These are phyloP conservation scores for Globisporangium paddicum DNA, from an alignment of 352 stramenopile species.

Conservation along the genomic window DNA sequence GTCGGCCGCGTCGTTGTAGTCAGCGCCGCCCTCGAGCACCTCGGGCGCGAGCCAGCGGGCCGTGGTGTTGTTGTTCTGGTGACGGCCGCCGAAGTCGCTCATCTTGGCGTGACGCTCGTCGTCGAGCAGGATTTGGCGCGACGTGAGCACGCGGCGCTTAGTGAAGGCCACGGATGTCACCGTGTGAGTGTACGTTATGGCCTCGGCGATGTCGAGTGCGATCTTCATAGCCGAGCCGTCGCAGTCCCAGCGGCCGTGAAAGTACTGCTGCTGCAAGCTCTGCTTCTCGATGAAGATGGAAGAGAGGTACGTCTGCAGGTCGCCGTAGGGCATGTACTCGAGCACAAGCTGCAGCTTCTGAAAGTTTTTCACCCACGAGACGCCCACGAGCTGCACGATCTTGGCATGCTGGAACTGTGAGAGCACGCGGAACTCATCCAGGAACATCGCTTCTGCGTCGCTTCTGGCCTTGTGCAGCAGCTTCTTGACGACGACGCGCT, in stretches of 20 bases:
- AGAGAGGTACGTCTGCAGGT: conserved; percentile 20
- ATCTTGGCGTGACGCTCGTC: conserved; percentile 17
- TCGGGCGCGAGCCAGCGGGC: conserved; percentile 17
- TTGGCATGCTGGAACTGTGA: conserved; percentile 18
- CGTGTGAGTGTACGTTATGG: conserved; percentile 23
- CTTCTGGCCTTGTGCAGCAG: background rate
- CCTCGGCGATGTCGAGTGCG: conserved; percentile 22
- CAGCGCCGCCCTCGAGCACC: conserved; percentile 13
- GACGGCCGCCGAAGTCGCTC: conserved; percentile 20
- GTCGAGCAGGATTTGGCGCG: conserved; percentile 23
- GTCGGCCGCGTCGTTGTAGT: conserved; percentile 21
- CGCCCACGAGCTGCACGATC: conserved; percentile 19
- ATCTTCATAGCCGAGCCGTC: conserved; percentile 4
- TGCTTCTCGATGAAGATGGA: conserved; percentile 2
- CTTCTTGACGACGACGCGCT: conserved; percentile 12
- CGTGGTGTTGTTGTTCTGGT: conserved; percentile 8
- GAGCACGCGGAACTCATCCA: conserved; percentile 17
- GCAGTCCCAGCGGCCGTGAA: background rate
- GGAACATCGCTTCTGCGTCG: conserved; percentile 8
- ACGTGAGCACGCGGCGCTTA: conserved; percentile 20
- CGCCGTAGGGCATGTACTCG: conserved; percentile 28
- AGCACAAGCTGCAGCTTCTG: conserved; percentile 12
- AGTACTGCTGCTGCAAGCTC: background rate
- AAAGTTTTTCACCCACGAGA: conserved; percentile 13
- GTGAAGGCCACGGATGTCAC: conserved; percentile 6